A percentile compares a stretch with the other conserved stretches of the same genome.
Evolutionary conservation across 2,329 filamentous ascomycete genomes (phyloP).

Genomic region (Fusarium guadeloupense): DNA sequence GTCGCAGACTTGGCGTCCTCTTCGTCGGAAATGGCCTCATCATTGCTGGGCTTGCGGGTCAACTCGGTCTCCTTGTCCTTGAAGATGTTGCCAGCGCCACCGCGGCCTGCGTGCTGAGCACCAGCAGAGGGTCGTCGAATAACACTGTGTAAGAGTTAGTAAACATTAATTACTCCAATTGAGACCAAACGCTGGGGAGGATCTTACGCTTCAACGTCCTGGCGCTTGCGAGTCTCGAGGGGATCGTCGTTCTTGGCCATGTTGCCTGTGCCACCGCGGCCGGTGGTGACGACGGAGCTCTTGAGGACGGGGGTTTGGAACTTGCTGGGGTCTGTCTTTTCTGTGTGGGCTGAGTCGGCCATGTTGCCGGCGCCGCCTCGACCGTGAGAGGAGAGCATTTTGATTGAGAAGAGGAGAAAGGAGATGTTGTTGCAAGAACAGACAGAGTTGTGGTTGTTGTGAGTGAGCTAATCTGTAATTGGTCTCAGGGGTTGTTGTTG

Average conservation of each 20-base stretch:
- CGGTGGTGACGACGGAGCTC: constrained; percentile 84
- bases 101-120: constrained; percentile 74
- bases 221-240: constrained; percentile 76
- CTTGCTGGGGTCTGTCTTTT: constrained; percentile 67
- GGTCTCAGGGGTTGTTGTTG: neutral
- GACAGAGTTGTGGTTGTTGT: neutral
- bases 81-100: constrained; percentile 78
- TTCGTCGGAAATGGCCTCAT: constrained; percentile 45
- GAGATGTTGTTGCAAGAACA: neutral
- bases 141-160: constrained; percentile 50
- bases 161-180: neutral
- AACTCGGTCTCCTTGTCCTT: constrained; percentile 54
- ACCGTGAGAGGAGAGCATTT: constrained; percentile 71
- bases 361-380: constrained; percentile 84
- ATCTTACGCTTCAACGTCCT: constrained; percentile 80
- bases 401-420: constrained; percentile 10
- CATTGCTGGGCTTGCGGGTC: constrained; percentile 43
- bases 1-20: constrained; percentile 21
- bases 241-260: constrained; percentile 81
- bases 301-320: constrained; percentile 87
- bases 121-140: constrained; percentile 66
- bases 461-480: neutral
- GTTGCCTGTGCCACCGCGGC: constrained; percentile 87
- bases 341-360: constrained; percentile 60
- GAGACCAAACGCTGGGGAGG: constrained; percentile 19